Evolutionary conservation across 2,329 filamentous ascomycete species (phyloP).

Genomic region (Penicillium rolfsii): DNA sequence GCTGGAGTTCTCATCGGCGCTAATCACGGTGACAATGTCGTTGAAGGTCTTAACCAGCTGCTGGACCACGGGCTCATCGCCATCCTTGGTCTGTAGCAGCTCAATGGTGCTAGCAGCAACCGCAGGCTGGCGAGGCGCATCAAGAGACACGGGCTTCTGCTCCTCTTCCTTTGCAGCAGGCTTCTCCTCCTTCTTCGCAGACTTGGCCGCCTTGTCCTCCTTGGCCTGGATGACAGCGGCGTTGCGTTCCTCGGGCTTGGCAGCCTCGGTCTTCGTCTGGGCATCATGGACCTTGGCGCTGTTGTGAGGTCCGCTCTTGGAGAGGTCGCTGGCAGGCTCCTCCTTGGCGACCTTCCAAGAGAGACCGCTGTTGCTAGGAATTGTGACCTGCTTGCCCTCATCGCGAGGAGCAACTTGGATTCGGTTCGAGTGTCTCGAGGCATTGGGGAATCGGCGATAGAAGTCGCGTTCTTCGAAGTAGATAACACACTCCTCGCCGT

Average conservation of each 20-base stretch:
- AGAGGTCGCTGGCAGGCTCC: conserved; percentile 62
- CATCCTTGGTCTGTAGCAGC: conserved; percentile 72
- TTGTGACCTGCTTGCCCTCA: conserved; percentile 73
- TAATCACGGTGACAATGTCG: conserved; percentile 90
- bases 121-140: conserved; percentile 45
- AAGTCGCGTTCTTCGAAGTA: conserved; percentile 97
- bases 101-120: conserved; percentile 69
- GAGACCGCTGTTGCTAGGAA: conserved; percentile 82
- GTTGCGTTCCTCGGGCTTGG: conserved; percentile 35
- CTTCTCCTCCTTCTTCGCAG: conserved; percentile 30
- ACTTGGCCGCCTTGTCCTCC: conserved; percentile 33
- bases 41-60: conserved; percentile 95
- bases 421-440: conserved; percentile 53
- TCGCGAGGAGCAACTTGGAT: conserved; percentile 43
- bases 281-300: conserved; percentile 42
- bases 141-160: conserved; percentile 34
- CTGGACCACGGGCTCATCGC: conserved; percentile 84
- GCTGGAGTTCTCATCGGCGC: conserved; percentile 76
- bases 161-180: conserved; percentile 29
- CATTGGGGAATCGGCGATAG: conserved; percentile 75
- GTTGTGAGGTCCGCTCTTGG: conserved; percentile 55
- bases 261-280: conserved; percentile 31
- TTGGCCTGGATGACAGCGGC: conserved; percentile 38
- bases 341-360: conserved; percentile 76
- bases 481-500: conserved; percentile 89